phyloP scores from a whole-genome alignment of 257 asterid genomes.

The Asclepias syriaca region DNA sequence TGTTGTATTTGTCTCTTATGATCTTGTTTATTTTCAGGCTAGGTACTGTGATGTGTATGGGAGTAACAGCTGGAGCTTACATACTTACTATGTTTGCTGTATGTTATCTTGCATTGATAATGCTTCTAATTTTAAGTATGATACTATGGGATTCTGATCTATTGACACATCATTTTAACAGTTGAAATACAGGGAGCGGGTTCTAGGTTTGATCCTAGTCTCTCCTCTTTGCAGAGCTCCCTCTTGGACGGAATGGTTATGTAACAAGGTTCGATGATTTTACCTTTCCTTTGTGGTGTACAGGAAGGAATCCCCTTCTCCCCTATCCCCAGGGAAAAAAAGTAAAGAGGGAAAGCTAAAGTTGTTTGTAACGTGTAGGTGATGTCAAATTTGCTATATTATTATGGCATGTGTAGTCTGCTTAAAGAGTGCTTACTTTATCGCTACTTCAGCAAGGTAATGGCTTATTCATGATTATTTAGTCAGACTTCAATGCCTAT shows the following conservation, averaged over 20 bases:
- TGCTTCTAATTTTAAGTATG: too few relatives aligned
- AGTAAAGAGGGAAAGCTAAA: background rate
- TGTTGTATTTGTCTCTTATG: conserved; percentile 16
- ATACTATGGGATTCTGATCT: background rate
- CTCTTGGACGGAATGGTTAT: conserved; percentile 89
- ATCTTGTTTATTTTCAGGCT: conserved; percentile 48
- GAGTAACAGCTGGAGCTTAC: conserved; percentile 93
- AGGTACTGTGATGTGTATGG: conserved; percentile 96
- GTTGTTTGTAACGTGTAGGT: conserved; percentile 38
- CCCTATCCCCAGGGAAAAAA: background rate
- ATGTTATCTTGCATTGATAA: conserved; percentile 27
- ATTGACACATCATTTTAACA: conserved; percentile 20
- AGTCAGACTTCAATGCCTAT: background rate
- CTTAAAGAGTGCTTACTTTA: conserved; percentile 68
- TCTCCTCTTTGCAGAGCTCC: conserved; percentile 91
- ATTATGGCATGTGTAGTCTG: conserved; percentile 76
- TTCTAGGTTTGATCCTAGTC: conserved; percentile 82
- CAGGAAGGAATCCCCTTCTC: conserved; percentile 1
- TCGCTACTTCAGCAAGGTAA: conserved; percentile 90
- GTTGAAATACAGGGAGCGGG: conserved; percentile 82
- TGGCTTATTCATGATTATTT: background rate
- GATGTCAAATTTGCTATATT: conserved; percentile 85
- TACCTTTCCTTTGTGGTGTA: background rate
- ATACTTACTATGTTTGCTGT: conserved; percentile 78
- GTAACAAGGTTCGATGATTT: conserved; percentile 58